Percentiles rank a stretch among this genome's conserved stretches.
Conservation (phyloP, 148 eudicot species). For the Nyssa sinensis region DNA sequence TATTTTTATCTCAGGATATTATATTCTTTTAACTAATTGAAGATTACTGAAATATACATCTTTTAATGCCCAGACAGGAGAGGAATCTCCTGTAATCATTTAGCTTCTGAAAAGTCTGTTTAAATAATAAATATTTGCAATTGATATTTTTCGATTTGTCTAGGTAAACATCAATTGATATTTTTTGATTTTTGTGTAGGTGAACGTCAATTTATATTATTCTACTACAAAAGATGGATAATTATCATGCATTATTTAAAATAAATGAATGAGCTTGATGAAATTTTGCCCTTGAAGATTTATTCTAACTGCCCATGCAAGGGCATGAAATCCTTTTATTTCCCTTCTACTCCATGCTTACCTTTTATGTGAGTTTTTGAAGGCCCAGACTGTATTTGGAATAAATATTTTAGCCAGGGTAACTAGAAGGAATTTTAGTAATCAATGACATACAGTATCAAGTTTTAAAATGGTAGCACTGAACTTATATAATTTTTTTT, state of each 20-base stretch:
- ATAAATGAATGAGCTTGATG: too few relatives aligned
- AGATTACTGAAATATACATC: constrained; percentile 1
- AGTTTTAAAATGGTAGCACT: not conserved
- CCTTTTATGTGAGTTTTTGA: not conserved
- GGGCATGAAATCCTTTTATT: not conserved
- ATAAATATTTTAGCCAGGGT: not conserved
- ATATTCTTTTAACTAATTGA: too few relatives aligned
- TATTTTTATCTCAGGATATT: not conserved
- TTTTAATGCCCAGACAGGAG: not conserved
- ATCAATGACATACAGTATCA: not conserved
- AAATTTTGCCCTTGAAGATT: too few relatives aligned
- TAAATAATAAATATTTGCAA: not conserved
- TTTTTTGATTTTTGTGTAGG: not conserved
- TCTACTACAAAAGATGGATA: not conserved
- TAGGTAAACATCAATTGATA: too few relatives aligned
- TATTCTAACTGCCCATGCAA: constrained; percentile 4
- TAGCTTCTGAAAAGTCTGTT: not conserved
- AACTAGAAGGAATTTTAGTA: not conserved
- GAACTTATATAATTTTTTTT: not conserved
- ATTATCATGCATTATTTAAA: not conserved
- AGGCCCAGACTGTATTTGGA: not conserved
- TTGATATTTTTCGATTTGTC: too few relatives aligned
- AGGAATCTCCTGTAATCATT: constrained; percentile 9
- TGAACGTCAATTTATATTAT: too few relatives aligned
- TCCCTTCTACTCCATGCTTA: not conserved